Percentiles rank a stretch among this genome's conserved stretches.
These are phyloP conservation scores for Naganishia liquefaciens DNA, from an alignment of 1,284 basidiomycete species.

Conservation along the genomic window DNA sequence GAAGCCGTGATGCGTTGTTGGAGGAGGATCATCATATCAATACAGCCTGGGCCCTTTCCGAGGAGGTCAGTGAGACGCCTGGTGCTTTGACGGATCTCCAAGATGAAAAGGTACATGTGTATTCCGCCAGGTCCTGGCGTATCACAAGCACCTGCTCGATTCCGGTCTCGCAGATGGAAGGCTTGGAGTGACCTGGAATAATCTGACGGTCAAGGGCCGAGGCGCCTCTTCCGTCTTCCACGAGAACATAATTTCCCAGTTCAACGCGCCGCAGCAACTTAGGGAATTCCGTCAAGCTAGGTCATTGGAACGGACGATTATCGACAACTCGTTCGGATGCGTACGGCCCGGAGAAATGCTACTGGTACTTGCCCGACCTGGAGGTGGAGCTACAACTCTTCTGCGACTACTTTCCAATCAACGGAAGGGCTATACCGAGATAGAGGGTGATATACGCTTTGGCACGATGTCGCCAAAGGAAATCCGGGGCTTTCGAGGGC, in stretches of 20 bases:
- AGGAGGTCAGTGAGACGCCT: not conserved
- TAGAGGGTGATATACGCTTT: constrained; percentile 12
- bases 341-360: constrained; percentile 19
- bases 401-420: constrained; percentile 5
- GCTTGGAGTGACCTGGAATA: constrained; percentile 8
- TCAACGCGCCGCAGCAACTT: not conserved
- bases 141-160: constrained; percentile 8
- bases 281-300: constrained; percentile 10
- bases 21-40: not conserved
- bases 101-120: not conserved
- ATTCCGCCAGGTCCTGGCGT: not conserved
- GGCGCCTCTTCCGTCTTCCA: constrained; percentile 5
- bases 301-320: not conserved
- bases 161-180: constrained; percentile 5
- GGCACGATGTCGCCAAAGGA: constrained; percentile 2
- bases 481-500: constrained; percentile 1
- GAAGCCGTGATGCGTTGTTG: too few species aligned
- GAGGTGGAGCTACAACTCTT: constrained; percentile 7
- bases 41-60: constrained; percentile 6
- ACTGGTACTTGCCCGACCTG: constrained; percentile 10
- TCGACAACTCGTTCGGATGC: constrained; percentile 8
- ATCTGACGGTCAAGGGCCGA: constrained; percentile 3
- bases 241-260: constrained; percentile 4
- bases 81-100: not conserved
- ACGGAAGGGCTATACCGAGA: not conserved